Percentiles rank a stretch among this genome's conserved stretches.
Conservation (phyloP, 768 basidiomycete species). For the Auricularia sp. region DNA sequence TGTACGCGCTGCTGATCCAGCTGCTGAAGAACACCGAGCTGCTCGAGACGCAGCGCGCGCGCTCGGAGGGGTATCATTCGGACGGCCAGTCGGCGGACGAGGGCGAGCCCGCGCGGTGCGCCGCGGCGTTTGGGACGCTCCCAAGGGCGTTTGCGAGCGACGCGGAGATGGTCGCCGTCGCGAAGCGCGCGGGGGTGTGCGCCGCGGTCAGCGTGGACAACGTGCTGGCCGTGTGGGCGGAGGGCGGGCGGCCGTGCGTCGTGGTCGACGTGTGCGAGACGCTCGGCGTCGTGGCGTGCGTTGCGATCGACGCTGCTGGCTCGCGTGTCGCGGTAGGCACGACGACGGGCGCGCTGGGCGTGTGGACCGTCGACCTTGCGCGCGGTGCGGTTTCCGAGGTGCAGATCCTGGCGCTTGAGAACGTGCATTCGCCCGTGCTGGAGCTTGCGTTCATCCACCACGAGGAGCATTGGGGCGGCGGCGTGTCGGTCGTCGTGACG, state of each 20-base stretch:
- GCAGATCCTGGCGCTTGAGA: background rate
- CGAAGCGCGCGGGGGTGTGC: constrained; percentile 52
- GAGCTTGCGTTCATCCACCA: constrained; percentile 38
- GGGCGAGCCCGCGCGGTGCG: constrained; percentile 4
- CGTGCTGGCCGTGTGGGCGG: constrained; percentile 62
- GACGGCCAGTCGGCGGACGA: constrained; percentile 11
- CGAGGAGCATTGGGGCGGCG: constrained; percentile 1
- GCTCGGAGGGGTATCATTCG: constrained; percentile 41
- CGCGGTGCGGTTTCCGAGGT: background rate
- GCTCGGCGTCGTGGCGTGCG: constrained; percentile 27
- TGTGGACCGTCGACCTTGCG: constrained; percentile 40
- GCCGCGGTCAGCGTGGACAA: constrained; percentile 71
- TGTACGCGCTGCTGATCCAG: constrained; percentile 74
- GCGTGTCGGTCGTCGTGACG: constrained; percentile 21
- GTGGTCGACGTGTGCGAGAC: constrained; percentile 34
- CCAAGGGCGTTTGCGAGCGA: constrained; percentile 78
- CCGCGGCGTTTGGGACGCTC: constrained; percentile 49
- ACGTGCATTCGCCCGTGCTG: constrained; percentile 38
- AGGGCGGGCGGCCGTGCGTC: constrained; percentile 30
- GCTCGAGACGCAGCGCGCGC: constrained; percentile 63
- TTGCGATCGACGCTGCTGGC: constrained; percentile 54
- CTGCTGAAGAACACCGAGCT: constrained; percentile 87
- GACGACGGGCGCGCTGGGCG: constrained; percentile 47
- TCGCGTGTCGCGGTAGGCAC: constrained; percentile 64
- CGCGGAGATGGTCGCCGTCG: constrained; percentile 68